Conservation (phyloP, 2,329 filamentous ascomycete genomes). For the Beauveria rudraprayagi region DNA sequence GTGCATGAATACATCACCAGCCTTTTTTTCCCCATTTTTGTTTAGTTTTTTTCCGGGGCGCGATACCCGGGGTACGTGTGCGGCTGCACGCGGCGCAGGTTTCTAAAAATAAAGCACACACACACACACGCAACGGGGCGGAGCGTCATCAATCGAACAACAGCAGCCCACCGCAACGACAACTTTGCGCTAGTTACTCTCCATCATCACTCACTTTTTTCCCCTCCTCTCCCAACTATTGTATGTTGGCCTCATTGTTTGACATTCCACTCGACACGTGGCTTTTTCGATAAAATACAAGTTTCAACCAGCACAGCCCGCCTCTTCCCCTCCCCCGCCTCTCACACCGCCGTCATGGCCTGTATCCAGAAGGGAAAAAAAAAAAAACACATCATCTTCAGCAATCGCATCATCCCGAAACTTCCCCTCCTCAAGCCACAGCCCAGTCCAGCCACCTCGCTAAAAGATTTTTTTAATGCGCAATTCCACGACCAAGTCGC, state of each 20-base stretch:
- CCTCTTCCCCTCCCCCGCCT: not conserved
- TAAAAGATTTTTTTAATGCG: not conserved
- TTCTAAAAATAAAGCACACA: slow-evolving; percentile 1
- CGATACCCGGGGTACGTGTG: not conserved
- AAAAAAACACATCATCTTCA: not conserved
- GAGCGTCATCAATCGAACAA: not conserved
- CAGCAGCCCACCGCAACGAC: no score
- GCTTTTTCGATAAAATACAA: not conserved
- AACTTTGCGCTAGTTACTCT: not conserved
- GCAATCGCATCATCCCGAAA: not conserved
- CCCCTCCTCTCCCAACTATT: not conserved
- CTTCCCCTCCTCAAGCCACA: not conserved
- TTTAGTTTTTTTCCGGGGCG: not conserved
- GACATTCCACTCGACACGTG: not conserved
- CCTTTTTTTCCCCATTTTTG: not conserved
- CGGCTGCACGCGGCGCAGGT: not conserved
- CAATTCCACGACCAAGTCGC: not conserved
- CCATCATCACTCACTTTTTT: not conserved
- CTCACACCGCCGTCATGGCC: not conserved
- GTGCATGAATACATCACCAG: not conserved
- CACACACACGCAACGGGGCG: not conserved
- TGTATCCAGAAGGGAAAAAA: not conserved
- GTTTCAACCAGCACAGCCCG: not conserved
- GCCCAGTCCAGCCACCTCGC: not conserved
- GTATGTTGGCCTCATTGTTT: not conserved